phyloP scores from a whole-genome alignment of 1,139 yeast genomes.

The Blastobotrys buckinghamii region DNA sequence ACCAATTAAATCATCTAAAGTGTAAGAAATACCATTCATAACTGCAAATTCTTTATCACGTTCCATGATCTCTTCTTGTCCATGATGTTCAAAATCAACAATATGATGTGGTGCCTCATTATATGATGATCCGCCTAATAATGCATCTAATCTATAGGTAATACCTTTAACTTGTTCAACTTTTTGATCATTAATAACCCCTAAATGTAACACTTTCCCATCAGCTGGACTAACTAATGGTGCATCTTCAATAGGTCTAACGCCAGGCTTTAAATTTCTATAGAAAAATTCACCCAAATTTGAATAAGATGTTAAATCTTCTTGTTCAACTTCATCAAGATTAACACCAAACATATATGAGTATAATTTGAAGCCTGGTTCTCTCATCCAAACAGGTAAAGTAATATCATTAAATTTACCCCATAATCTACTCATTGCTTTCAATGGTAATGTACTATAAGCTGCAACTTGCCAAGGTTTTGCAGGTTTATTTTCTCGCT shows the following conservation, averaged over 20 bases:
- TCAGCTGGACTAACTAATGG: conserved; percentile 84
- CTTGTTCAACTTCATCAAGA: conserved; percentile 81
- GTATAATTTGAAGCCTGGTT: conserved; percentile 74
- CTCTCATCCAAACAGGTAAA: conserved; percentile 84
- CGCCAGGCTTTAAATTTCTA: conserved; percentile 71
- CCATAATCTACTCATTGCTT: conserved; percentile 90
- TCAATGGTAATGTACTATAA: conserved; percentile 84
- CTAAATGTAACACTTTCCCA: conserved; percentile 83
- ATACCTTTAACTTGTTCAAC: conserved; percentile 97
- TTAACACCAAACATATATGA: conserved; percentile 82
- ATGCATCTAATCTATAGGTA: conserved; percentile 85
- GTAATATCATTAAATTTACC: conserved; percentile 80
- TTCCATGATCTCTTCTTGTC: conserved; percentile 41
- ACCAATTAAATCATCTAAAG: conserved; percentile 65
- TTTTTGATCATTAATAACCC: conserved; percentile 64
- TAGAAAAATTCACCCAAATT: conserved; percentile 91
- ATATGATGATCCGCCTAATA: conserved; percentile 52
- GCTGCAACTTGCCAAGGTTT: conserved; percentile 87
- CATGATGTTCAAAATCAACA: conserved; percentile 40
- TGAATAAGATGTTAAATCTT: conserved; percentile 63
- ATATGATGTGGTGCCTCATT: conserved; percentile 59
- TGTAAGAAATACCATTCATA: conserved; percentile 66
- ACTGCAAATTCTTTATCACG: conserved; percentile 75
- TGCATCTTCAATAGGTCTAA: conserved; percentile 61
- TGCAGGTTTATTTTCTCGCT: conserved; percentile 42